phyloP scores from a whole-genome alignment of 2,329 filamentous ascomycete genomes.

The Talaromyces piceae region DNA sequence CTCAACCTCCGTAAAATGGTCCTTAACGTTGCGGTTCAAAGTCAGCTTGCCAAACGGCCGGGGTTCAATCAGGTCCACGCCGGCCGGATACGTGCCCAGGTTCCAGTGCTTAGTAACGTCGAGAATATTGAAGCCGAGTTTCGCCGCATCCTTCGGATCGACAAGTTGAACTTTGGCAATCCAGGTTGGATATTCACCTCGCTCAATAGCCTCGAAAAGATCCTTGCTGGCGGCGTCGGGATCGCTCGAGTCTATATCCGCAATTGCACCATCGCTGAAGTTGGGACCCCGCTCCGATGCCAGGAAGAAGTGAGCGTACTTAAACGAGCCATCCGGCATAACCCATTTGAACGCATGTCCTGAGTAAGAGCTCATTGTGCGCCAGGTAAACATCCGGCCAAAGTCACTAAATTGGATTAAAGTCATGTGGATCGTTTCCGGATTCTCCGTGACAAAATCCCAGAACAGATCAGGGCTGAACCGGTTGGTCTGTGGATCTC shows the following conservation, averaged over 20 bases:
- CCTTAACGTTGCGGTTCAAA: constrained; percentile 57
- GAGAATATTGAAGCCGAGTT: constrained; percentile 57
- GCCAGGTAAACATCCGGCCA: constrained; percentile 58
- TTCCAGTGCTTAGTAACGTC: constrained; percentile 66
- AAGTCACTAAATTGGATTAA: constrained; percentile 61
- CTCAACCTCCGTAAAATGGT: constrained; percentile 67
- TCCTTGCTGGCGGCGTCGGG: constrained; percentile 59
- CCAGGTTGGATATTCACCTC: constrained; percentile 57
- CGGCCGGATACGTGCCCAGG: constrained; percentile 49
- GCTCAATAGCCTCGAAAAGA: constrained; percentile 56
- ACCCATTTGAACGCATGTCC: constrained; percentile 61
- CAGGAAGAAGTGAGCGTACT: constrained; percentile 59
- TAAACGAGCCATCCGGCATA: constrained; percentile 58
- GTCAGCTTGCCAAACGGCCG: constrained; percentile 55
- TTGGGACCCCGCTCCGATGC: constrained; percentile 58
- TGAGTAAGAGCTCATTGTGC: constrained; percentile 62
- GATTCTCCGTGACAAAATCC: constrained; percentile 56
- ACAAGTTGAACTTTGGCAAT: constrained; percentile 58
- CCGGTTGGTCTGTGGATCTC: constrained; percentile 62
- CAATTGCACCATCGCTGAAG: constrained; percentile 52
- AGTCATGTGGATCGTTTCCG: constrained; percentile 56
- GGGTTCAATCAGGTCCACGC: constrained; percentile 22
- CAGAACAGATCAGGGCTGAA: constrained; percentile 65
- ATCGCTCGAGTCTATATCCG: constrained; percentile 47
- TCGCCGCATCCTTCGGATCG: constrained; percentile 54